Conservation (phyloP, 441 rosid genomes). For the Adansonia rubrostipa region DNA sequence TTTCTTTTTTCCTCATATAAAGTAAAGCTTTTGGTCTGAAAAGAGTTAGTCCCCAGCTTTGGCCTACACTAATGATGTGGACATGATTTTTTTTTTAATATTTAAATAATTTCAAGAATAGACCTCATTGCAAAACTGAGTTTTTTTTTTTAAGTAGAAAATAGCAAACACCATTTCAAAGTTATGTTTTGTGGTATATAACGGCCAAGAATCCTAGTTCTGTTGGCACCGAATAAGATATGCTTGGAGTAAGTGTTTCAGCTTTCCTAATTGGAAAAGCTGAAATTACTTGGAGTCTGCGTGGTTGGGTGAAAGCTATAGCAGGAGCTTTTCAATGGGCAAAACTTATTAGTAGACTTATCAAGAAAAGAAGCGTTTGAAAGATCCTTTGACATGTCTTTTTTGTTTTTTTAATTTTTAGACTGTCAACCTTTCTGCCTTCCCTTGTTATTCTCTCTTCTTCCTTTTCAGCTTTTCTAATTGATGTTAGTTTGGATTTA, state of each 20-base stretch:
- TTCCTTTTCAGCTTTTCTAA: neutral
- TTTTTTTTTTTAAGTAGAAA: neutral
- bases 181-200: neutral
- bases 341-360: neutral
- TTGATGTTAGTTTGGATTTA: slow-evolving; percentile 15
- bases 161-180: neutral
- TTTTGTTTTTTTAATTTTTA: neutral
- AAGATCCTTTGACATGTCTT: neutral
- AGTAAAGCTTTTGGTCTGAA: neutral
- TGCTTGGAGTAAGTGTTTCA: neutral
- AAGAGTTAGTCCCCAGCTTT: neutral
- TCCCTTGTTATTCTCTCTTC: neutral
- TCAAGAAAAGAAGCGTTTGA: neutral
- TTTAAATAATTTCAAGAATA: neutral
- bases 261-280: no score
- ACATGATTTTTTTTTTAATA: neutral
- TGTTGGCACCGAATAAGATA: neutral
- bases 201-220: neutral
- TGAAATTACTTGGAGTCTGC: neutral
- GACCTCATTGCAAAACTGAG: neutral
- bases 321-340: neutral
- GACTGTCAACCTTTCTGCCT: neutral
- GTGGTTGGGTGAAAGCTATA: neutral
- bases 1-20: neutral
- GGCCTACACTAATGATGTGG: neutral